These are phyloP conservation scores for Venturia oleaginea DNA, from an alignment of 2,329 filamentous ascomycete genomes.

Conservation along the genomic window DNA sequence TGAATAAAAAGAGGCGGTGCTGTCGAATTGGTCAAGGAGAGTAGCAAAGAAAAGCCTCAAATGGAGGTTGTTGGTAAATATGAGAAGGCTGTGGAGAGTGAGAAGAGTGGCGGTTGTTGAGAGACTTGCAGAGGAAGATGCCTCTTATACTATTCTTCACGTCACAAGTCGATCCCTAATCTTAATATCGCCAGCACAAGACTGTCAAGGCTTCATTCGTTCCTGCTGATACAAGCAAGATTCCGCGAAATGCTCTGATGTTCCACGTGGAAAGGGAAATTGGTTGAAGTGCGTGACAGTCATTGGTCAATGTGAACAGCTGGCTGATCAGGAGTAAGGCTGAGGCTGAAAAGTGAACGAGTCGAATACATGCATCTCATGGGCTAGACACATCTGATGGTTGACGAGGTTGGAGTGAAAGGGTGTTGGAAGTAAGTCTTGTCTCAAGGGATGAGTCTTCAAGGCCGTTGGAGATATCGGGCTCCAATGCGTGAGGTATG, in stretches of 20 bases:
- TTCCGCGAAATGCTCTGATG: background rate
- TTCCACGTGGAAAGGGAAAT: background rate
- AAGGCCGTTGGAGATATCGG: no score
- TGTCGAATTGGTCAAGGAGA: background rate
- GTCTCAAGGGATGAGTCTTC: no score
- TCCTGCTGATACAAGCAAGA: background rate
- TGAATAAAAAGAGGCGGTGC: background rate
- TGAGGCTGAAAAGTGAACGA: background rate
- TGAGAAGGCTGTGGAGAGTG: background rate
- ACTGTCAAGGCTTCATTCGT: background rate
- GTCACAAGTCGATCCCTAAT: background rate
- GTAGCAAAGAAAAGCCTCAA: background rate
- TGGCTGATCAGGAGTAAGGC: background rate
- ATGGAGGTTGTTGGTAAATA: background rate
- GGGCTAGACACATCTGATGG: background rate
- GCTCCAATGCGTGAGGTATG: no score
- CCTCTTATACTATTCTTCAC: background rate
- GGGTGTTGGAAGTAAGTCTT: no score
- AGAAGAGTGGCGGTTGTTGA: background rate
- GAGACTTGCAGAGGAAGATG: background rate
- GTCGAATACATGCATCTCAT: background rate
- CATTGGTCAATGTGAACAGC: background rate
- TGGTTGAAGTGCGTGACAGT: background rate
- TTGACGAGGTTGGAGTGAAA: background rate
- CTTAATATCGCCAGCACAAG: background rate